These are phyloP conservation scores for Arthroderma uncinatum DNA, from an alignment of 2,329 filamentous ascomycete species.

Conservation along the genomic window DNA sequence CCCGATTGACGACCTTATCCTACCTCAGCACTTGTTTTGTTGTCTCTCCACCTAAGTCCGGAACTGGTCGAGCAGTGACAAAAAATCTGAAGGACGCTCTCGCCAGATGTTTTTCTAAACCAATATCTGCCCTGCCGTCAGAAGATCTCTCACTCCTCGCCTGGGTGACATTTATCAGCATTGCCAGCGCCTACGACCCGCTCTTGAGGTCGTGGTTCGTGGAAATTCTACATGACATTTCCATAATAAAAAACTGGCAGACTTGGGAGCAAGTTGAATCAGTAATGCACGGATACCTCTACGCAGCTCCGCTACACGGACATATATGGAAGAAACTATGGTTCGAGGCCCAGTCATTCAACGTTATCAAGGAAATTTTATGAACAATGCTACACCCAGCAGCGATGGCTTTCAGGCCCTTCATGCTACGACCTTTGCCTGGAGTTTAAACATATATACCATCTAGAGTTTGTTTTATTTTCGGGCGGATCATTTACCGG, in stretches of 20 bases:
- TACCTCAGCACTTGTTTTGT: conserved; percentile 26
- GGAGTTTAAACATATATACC: not conserved
- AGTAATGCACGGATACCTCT: conserved; percentile 23
- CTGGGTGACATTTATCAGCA: conserved; percentile 27
- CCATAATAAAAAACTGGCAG: conserved; percentile 22
- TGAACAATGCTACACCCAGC: not conserved
- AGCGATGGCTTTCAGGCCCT: not conserved
- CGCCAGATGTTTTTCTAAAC: conserved; percentile 14
- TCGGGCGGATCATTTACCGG: not conserved
- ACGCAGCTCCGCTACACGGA: conserved; percentile 18
- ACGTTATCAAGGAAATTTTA: conserved; percentile 8
- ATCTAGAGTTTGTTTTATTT: not conserved
- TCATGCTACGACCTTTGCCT: not conserved
- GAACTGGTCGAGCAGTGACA: conserved; percentile 26
- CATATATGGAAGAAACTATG: conserved; percentile 23
- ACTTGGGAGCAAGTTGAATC: conserved; percentile 22
- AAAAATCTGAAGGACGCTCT: conserved; percentile 21
- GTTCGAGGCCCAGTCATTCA: conserved; percentile 20
- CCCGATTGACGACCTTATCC: conserved; percentile 24
- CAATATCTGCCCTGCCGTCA: conserved; percentile 12
- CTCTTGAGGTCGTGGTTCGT: conserved; percentile 25
- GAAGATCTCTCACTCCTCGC: conserved; percentile 20
- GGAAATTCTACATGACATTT: conserved; percentile 19
- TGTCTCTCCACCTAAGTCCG: conserved; percentile 25
- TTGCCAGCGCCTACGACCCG: conserved; percentile 23